These are phyloP conservation scores for Crithidia sp. DNA, from an alignment of 208 protist species.

Conservation along the genomic window DNA sequence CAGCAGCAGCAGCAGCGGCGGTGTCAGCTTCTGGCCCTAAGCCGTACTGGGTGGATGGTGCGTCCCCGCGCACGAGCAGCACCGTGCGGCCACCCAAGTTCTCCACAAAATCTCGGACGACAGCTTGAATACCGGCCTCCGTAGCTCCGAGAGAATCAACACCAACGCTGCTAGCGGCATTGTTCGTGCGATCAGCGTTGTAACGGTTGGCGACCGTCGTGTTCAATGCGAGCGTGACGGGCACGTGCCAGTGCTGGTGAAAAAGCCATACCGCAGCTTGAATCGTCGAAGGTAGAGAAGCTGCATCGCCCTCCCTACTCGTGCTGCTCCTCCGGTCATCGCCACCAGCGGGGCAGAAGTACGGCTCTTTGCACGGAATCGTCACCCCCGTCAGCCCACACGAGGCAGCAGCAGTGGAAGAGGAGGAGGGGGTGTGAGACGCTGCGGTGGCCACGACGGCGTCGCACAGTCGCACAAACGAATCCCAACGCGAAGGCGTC, in stretches of 20 bases:
- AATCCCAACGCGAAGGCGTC: constrained; percentile 8
- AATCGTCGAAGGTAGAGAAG: constrained; percentile 19
- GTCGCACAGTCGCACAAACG: constrained; percentile 20
- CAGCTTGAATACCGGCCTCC: constrained; percentile 4
- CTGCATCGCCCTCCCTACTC: too few relatives aligned
- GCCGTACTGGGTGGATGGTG: constrained; percentile 8
- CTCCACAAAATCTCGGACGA: constrained; percentile 12
- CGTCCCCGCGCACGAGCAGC: constrained; percentile 44
- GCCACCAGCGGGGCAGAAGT: constrained; percentile 13
- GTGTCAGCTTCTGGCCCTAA: not conserved
- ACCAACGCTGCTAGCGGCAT: not conserved
- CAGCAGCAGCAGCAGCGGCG: not conserved
- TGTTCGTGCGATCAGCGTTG: not conserved
- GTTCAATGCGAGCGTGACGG: constrained; percentile 35
- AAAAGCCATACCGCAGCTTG: constrained; percentile 22
- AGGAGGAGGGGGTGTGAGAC: not conserved
- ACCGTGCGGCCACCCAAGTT: constrained; percentile 21
- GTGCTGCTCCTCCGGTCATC: not conserved
- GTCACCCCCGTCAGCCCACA: constrained; percentile 8
- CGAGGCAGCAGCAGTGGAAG: not conserved
- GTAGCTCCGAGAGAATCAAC: not conserved
- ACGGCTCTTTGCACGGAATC: constrained; percentile 40
- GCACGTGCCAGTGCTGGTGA: constrained; percentile 15
- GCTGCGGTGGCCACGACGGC: not conserved
- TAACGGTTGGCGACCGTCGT: constrained; percentile 27